These are phyloP conservation scores for Pseudocercospora cruenta DNA, from an alignment of 2,329 filamentous ascomycete genomes.

Conservation along the genomic window DNA sequence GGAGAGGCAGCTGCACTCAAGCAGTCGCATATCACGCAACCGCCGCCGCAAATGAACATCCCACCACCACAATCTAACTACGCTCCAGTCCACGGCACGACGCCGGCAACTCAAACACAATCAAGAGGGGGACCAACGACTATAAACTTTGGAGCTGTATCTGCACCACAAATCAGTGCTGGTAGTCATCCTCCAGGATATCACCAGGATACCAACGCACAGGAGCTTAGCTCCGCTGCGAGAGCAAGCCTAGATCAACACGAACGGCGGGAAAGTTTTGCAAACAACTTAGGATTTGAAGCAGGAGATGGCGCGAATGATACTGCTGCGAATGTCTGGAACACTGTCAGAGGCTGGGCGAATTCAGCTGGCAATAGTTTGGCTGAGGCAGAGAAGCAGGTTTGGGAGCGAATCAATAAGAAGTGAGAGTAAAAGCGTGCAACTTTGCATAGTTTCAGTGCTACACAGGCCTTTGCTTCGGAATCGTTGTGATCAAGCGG, in stretches of 20 bases:
- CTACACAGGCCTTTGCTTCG: not conserved
- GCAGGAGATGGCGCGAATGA: conserved; percentile 34
- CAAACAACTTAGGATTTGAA: conserved; percentile 23
- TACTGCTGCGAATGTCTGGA: conserved; percentile 36
- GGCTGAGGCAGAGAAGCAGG: conserved; percentile 50
- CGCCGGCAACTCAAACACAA: conserved; percentile 22
- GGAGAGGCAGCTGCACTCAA: conserved; percentile 32
- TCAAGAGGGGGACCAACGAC: conserved; percentile 40
- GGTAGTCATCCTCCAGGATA: conserved; percentile 52
- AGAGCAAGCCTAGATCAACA: conserved; percentile 39
- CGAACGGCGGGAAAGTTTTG: conserved; percentile 29
- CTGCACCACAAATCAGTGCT: conserved; percentile 32
- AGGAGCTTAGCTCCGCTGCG: conserved; percentile 43
- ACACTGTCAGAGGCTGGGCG: conserved; percentile 49
- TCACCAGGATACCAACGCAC: conserved; percentile 50
- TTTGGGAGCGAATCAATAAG: conserved; percentile 52
- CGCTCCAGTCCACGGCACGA: conserved; percentile 45
- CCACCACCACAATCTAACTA: conserved; percentile 44
- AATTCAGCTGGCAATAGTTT: conserved; percentile 45
- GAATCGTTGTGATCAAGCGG: not conserved
- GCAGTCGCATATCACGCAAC: conserved; percentile 35
- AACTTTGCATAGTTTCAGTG: not conserved
- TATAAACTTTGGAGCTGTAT: conserved; percentile 42
- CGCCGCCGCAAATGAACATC: conserved; percentile 46
- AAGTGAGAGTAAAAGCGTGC: not conserved